A percentile compares a stretch with the other conserved stretches of the same genome.
phyloP scores from a whole-genome alignment of 768 basidiomycete genomes.

The Tephrocybe sp. region DNA sequence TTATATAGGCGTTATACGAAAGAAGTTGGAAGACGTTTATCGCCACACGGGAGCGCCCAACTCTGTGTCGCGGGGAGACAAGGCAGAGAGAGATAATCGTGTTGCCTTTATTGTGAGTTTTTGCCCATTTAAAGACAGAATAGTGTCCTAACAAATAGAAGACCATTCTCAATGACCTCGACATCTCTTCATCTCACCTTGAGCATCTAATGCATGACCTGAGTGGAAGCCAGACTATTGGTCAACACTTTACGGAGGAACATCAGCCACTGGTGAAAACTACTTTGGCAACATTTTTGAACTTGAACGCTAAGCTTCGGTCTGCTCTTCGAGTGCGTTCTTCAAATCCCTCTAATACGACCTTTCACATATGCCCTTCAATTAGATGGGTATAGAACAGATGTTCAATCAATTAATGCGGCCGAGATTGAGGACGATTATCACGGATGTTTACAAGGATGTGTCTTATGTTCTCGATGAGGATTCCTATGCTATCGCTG shows the following conservation, averaged over 20 bases:
- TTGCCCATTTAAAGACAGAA: neutral
- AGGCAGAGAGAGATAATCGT: conserved; percentile 78
- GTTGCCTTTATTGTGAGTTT: conserved; percentile 77
- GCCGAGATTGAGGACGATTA: conserved; percentile 79
- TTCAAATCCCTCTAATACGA: neutral
- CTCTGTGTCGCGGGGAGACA: conserved; percentile 61
- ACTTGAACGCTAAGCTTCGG: conserved; percentile 64
- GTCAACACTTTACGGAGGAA: conserved; percentile 64
- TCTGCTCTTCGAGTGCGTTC: conserved; percentile 66
- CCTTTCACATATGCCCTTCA: neutral
- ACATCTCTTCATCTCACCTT: conserved; percentile 86
- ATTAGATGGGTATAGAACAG: conserved; percentile 83
- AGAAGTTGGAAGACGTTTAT: conserved; percentile 88
- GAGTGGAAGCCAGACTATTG: conserved; percentile 47
- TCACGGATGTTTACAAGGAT: conserved; percentile 89
- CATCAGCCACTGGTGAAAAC: conserved; percentile 54
- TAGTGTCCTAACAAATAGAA: conserved; percentile 28
- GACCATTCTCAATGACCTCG: conserved; percentile 93
- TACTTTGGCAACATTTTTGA: conserved; percentile 49
- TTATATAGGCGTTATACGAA: conserved; percentile 77
- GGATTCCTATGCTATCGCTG: conserved; percentile 78
- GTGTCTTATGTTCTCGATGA: conserved; percentile 89
- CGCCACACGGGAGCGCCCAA: conserved; percentile 44
- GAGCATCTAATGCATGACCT: conserved; percentile 78
- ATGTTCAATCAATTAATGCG: conserved; percentile 94